Conservation (phyloP, 768 basidiomycete genomes). For the Collybiopsis confluens region DNA sequence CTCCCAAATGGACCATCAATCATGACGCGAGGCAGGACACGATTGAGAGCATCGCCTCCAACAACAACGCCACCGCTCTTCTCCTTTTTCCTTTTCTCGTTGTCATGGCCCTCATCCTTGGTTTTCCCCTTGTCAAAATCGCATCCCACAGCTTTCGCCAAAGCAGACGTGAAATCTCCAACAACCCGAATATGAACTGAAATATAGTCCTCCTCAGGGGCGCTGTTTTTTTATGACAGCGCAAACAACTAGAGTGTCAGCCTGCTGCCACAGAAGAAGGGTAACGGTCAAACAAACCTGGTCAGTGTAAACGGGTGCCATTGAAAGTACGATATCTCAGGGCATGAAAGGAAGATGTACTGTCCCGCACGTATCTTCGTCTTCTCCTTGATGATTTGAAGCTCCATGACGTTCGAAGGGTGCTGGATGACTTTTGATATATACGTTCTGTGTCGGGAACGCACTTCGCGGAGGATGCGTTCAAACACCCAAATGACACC, state of each 20-base stretch:
- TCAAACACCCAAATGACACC: conserved; percentile 84
- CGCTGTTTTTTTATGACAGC: conserved; percentile 52
- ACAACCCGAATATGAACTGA: conserved; percentile 89
- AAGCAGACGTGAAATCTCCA: conserved; percentile 82
- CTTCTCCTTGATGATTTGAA: conserved; percentile 97
- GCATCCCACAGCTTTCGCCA: conserved; percentile 81
- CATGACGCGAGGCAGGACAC: conserved; percentile 87
- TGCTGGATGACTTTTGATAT: conserved; percentile 95
- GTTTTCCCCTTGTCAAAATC: conserved; percentile 64
- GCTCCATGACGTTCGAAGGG: conserved; percentile 89
- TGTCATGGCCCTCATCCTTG: conserved; percentile 28
- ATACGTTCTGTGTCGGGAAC: conserved; percentile 86
- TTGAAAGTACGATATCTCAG: conserved; percentile 91
- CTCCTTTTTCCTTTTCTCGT: not conserved
- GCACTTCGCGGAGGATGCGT: conserved; percentile 87
- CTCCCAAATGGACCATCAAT: conserved; percentile 94
- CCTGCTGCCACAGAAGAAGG: too few species aligned
- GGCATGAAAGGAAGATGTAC: conserved; percentile 90
- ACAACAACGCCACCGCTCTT: conserved; percentile 57
- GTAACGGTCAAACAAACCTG: conserved; percentile 36
- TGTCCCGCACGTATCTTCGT: conserved; percentile 80
- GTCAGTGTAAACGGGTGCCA: conserved; percentile 98
- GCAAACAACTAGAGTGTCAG: too few species aligned
- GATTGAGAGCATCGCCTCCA: conserved; percentile 52
- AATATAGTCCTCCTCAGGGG: conserved; percentile 93